phyloP scores from a whole-genome alignment of 228 moss, liverwort and hornwort genomes.

The Sphagnum fallax region DNA sequence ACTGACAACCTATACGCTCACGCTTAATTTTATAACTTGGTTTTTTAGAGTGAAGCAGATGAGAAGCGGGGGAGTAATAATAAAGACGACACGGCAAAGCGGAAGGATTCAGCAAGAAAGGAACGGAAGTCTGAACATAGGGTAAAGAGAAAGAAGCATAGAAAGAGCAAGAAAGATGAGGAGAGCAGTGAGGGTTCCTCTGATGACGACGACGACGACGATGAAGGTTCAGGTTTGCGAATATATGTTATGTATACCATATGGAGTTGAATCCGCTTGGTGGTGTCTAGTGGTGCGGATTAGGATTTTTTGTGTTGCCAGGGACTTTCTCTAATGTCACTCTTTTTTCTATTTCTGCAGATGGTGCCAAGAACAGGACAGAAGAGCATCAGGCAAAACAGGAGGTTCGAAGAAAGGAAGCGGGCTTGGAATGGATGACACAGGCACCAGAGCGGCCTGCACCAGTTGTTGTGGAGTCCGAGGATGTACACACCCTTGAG shows the following conservation, averaged over 20 bases:
- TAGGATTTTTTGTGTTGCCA: not conserved
- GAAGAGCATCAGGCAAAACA: constrained; percentile 21
- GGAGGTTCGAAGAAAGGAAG: constrained; percentile 71
- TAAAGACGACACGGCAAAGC: too few relatives aligned
- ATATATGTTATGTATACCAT: not conserved
- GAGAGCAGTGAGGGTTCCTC: not conserved
- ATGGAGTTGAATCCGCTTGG: not conserved
- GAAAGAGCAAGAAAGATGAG: too few relatives aligned
- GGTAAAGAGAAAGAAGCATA: too few relatives aligned
- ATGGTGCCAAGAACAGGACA: constrained; percentile 27
- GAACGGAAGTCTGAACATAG: too few relatives aligned
- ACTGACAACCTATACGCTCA: too few relatives aligned
- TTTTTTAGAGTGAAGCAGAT: not conserved
- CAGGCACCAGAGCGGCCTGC: constrained; percentile 69
- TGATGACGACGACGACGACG: constrained; percentile 1
- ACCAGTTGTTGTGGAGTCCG: constrained; percentile 21
- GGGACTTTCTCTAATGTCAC: not conserved
- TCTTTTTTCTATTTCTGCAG: constrained; percentile 24
- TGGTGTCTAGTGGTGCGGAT: not conserved
- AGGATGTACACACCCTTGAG: constrained; percentile 42
- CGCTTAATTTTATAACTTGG: too few relatives aligned
- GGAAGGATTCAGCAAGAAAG: too few relatives aligned
- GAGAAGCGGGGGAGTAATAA: too few relatives aligned
- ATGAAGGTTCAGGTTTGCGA: not conserved
- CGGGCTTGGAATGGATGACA: constrained; percentile 84